Evolutionary conservation across 2,329 filamentous ascomycete species (phyloP).

Genomic region (Aspergillaceae sp.): DNA sequence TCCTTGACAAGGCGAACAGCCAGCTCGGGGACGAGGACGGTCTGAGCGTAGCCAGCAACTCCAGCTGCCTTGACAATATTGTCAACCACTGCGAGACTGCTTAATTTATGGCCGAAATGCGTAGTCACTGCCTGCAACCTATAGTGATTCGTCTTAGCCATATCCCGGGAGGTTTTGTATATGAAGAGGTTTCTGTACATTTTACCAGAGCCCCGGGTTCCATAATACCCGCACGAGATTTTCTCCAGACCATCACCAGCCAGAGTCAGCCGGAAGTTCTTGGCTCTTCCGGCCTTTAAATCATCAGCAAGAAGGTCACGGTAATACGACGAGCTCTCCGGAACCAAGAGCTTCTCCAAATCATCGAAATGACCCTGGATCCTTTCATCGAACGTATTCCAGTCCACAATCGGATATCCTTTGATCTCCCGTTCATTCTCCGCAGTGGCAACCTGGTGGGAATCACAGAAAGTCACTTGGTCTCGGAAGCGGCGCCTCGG

Average conservation of each 20-base stretch:
- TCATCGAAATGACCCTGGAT: conserved; percentile 48
- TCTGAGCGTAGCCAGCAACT: conserved; percentile 60
- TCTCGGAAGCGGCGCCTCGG: conserved; percentile 28
- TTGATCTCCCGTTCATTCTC: conserved; percentile 40
- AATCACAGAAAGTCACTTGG: conserved; percentile 50
- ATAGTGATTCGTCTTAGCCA: conserved; percentile 3
- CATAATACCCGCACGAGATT: conserved; percentile 74
- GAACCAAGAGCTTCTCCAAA: conserved; percentile 53
- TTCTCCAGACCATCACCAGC: conserved; percentile 40
- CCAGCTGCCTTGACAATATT: conserved; percentile 58
- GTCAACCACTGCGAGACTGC: conserved; percentile 55
- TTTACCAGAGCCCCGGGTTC: conserved; percentile 59
- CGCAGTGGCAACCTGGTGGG: conserved; percentile 53
- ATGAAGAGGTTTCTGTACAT: conserved; percentile 48
- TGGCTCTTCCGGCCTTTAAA: conserved; percentile 50
- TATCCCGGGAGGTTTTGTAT: conserved; percentile 2
- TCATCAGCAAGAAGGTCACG: conserved; percentile 47
- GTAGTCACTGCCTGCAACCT: conserved; percentile 52
- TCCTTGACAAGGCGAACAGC: conserved; percentile 49
- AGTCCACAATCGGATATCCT: conserved; percentile 64
- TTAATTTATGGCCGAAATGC: conserved; percentile 52
- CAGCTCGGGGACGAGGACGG: conserved; percentile 67
- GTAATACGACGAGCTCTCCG: conserved; percentile 48
- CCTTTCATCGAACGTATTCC: conserved; percentile 52
- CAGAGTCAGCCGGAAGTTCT: conserved; percentile 50